phyloP scores from a whole-genome alignment of 768 basidiomycete genomes.

The Trametes gibbosa region DNA sequence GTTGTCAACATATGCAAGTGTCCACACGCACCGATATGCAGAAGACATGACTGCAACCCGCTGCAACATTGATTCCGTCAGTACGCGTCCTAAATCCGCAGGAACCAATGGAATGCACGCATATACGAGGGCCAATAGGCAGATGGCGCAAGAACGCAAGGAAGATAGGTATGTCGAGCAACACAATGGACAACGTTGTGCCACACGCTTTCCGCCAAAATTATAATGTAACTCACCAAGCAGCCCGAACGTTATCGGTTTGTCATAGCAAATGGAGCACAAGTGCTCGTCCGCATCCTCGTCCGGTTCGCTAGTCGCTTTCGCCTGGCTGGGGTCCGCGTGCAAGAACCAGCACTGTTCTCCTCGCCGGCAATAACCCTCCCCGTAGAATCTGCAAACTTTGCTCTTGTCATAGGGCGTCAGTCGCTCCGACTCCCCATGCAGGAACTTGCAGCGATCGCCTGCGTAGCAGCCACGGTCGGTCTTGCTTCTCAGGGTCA shows the following conservation, averaged over 20 bases:
- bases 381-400: slow-evolving; percentile 61
- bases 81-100: neutral
- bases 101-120: too few relatives aligned
- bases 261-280: slow-evolving; percentile 77
- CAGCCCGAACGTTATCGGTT: slow-evolving; percentile 64
- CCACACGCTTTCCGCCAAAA: too few relatives aligned
- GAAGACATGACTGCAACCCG: slow-evolving; percentile 74
- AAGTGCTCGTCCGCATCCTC: slow-evolving; percentile 44
- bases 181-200: too few relatives aligned
- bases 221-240: slow-evolving; percentile 43
- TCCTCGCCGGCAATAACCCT: slow-evolving; percentile 69
- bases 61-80: slow-evolving; percentile 33
- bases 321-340: slow-evolving; percentile 27
- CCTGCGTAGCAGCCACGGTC: slow-evolving; percentile 69
- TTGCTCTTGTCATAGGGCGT: slow-evolving; percentile 74
- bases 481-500: slow-evolving; percentile 30
- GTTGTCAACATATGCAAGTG: neutral
- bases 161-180: too few relatives aligned
- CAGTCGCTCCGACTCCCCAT: slow-evolving; percentile 47
- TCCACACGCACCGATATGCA: slow-evolving; percentile 57
- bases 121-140: neutral
- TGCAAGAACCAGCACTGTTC: slow-evolving; percentile 78
- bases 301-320: slow-evolving; percentile 12
- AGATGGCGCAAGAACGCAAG: neutral
- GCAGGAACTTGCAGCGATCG: slow-evolving; percentile 73